Evolutionary conservation across 2,329 filamentous ascomycete species (phyloP), one percentile per base, ranked within the genome.

Genomic region (Diaporthe australafricana): DNA sequence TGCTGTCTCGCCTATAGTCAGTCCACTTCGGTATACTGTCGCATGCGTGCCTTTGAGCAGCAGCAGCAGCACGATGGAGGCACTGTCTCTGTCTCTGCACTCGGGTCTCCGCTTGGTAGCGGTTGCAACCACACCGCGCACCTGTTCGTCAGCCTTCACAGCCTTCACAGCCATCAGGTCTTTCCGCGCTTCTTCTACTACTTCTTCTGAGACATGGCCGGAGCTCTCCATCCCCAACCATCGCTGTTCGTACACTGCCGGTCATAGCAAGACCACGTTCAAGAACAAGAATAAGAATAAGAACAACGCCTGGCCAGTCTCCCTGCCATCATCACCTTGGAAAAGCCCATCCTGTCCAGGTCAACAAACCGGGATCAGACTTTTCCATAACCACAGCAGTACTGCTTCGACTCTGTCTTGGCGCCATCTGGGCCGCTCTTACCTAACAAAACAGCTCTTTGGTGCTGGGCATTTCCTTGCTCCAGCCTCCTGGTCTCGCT

Each of bases 401-500:
- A 25, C 50, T 25, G n/a, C 25, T 48, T 48, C 47, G 63, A 50
- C 38, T 22, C 55, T 40, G 45, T 25, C 32, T 32, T 62, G 65
- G 40, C 53, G 11, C 55, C 45, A 38, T 8, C 27, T 16, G 50
- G 42, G n/a, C 48, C 42, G 42, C 25, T 25, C 45, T 22, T 16
- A 35, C 50, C n/a, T 62, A 70, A 40, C 35, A 52, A 40, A 16
- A 45, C 17, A 48, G 50, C 35, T 65, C 35, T 25, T 53, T 42
- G 55, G n/a, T 40, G 38, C 69, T 50, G 42, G 9, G 50, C 38
- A 3, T 48, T 35, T 40, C 70, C 53, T 27, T 25, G 56, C 66
- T 47, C 32, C n/a, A 66, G 70, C 66, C 38, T 48, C 38, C 63
- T 53, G 30, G 55, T 52, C 66, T 47, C 66, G 42, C 67, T 48